Evolutionary conservation across 1,139 yeast genomes (phyloP).

Genomic region (Diutina rugosa): DNA sequence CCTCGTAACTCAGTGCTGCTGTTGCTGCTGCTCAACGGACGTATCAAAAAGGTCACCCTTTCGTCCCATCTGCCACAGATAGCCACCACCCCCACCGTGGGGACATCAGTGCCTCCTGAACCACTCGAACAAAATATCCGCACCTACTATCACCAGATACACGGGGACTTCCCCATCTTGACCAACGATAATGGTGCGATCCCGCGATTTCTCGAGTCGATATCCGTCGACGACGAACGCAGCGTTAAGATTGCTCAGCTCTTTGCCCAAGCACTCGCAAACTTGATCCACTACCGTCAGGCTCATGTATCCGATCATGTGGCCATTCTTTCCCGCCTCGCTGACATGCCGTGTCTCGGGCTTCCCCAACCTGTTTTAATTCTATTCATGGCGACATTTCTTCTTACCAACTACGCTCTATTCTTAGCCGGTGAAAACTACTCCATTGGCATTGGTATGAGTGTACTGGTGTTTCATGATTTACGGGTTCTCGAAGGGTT

Average conservation of each 20-base stretch:
- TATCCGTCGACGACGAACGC: conserved; percentile 17
- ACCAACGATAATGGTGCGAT: conserved; percentile 32
- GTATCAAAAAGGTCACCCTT: conserved; percentile 14
- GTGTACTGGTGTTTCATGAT: conserved; percentile 47
- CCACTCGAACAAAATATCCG: conserved; percentile 13
- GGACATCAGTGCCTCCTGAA: background rate
- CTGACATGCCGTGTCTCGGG: conserved; percentile 9
- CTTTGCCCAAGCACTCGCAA: conserved; percentile 38
- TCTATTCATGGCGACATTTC: conserved; percentile 32
- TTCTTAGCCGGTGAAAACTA: conserved; percentile 46
- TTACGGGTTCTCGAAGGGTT: conserved; percentile 32
- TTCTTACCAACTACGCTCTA: conserved; percentile 41
- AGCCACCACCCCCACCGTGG: conserved; percentile 4
- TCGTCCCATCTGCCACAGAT: conserved; percentile 5
- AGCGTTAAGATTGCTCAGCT: conserved; percentile 30
- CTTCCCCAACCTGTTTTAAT: conserved; percentile 19
- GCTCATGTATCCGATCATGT: conserved; percentile 27
- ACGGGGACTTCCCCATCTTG: conserved; percentile 42
- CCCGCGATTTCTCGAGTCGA: conserved; percentile 10
- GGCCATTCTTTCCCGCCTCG: conserved; percentile 31
- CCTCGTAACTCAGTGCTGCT: conserved; percentile 36
- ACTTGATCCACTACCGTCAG: conserved; percentile 28
- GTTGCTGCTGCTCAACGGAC: conserved; percentile 32
- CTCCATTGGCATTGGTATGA: conserved; percentile 39
- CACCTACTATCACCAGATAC: conserved; percentile 40